Evolutionary conservation across 306 rosid genomes (phyloP).

Genomic region (Quercus wislizeni): DNA sequence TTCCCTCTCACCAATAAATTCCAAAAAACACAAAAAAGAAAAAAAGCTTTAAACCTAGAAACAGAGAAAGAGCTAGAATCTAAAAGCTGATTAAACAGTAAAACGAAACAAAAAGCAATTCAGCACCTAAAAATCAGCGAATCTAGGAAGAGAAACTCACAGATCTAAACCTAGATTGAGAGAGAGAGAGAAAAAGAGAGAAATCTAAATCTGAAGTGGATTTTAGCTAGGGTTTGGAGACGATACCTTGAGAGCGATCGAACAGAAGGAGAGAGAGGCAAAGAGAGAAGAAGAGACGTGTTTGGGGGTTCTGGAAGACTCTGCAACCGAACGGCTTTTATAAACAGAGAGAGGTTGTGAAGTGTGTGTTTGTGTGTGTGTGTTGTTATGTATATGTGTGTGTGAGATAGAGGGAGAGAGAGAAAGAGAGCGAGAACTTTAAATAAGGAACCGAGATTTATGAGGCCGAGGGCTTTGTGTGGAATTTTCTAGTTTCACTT

Average conservation of each 20-base stretch:
- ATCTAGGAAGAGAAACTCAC: constrained; percentile 21
- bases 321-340: constrained; percentile 11
- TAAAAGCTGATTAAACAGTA: neutral
- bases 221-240: neutral
- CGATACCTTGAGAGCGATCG: constrained; percentile 42
- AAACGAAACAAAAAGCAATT: neutral
- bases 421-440: too few relatives aligned
- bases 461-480: constrained; percentile 27
- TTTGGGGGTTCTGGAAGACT: constrained; percentile 43
- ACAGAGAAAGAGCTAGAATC: neutral
- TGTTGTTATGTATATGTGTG: too few relatives aligned
- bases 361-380: neutral
- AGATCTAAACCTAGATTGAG: constrained; percentile 41
- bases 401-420: too few relatives aligned
- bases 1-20: neutral
- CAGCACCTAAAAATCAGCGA: neutral
- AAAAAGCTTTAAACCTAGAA: neutral
- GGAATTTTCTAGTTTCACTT: constrained; percentile 19
- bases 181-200: neutral
- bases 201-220: constrained; percentile 22
- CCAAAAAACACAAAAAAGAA: neutral
- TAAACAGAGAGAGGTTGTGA: neutral
- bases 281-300: neutral
- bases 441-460: neutral
- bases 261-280: neutral